Evolutionary conservation across 2,329 filamentous ascomycete species (phyloP).

Genomic region (Zasmidium angulare): DNA sequence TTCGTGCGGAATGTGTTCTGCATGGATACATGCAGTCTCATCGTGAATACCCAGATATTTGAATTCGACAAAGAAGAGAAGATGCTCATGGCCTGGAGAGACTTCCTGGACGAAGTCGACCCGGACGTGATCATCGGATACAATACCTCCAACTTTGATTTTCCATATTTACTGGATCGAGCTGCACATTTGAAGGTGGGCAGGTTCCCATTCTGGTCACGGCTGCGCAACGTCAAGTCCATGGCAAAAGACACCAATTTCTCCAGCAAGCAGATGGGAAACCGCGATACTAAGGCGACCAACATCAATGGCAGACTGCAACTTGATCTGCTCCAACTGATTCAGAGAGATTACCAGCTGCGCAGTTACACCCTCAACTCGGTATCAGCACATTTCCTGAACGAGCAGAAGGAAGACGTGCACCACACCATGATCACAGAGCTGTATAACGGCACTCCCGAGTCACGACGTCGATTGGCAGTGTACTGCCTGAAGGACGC

Average conservation of each 20-base stretch:
- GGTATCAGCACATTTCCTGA: constrained; percentile 89
- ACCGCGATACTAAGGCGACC: constrained; percentile 87
- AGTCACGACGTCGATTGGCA: constrained; percentile 84
- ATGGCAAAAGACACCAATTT: constrained; percentile 78
- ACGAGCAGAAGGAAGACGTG: constrained; percentile 98
- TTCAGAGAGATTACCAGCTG: constrained; percentile 92
- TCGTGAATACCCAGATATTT: constrained; percentile 91
- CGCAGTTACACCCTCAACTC: constrained; percentile 97
- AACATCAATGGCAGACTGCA: constrained; percentile 94
- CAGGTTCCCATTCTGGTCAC: constrained; percentile 84
- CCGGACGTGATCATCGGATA: constrained; percentile 98
- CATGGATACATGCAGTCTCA: constrained; percentile 84
- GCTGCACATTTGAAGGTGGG: constrained; percentile 78
- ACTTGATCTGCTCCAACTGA: constrained; percentile 87
- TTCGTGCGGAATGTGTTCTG: constrained; percentile 98
- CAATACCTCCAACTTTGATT: constrained; percentile 98
- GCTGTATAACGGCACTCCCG: constrained; percentile 91
- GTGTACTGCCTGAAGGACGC: constrained; percentile 98
- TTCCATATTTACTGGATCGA: constrained; percentile 88
- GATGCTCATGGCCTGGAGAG: constrained; percentile 89
- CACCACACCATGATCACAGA: constrained; percentile 99
- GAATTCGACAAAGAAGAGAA: constrained; percentile 78
- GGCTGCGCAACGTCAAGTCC: constrained; percentile 70
- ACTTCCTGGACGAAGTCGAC: constrained; percentile 86
- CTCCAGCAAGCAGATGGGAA: constrained; percentile 97